Evolutionary conservation across 345 rosid genomes (phyloP).

Genomic region (Murraya paniculata): DNA sequence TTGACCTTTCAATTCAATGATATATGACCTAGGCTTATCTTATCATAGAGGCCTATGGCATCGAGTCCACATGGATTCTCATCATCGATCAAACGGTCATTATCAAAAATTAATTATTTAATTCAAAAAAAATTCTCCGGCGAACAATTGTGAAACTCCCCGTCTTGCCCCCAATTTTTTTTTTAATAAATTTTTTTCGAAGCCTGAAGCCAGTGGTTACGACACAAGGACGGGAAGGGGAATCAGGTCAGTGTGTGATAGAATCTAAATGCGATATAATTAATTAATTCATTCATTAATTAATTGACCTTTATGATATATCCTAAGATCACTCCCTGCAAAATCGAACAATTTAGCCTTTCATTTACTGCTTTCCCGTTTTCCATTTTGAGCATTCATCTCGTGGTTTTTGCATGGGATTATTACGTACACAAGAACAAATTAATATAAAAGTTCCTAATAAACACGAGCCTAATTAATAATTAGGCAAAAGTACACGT

Average conservation of each 20-base stretch:
- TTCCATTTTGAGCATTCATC: slow-evolving; percentile 3
- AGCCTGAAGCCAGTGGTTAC: slow-evolving; percentile 3
- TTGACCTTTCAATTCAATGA: too few species aligned
- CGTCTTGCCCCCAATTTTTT: neutral
- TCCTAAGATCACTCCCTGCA: neutral
- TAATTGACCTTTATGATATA: neutral
- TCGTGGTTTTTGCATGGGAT: neutral
- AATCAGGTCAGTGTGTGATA: neutral
- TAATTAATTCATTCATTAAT: neutral
- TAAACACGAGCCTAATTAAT: neutral
- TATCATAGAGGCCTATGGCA: neutral
- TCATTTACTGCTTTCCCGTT: neutral
- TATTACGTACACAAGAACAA: neutral
- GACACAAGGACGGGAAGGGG: neutral
- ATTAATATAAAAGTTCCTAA: neutral
- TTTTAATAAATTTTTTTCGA: neutral
- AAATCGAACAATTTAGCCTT: neutral
- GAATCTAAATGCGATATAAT: neutral
- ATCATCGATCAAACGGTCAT: neutral
- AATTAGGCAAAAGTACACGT: neutral
- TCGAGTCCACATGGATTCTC: neutral
- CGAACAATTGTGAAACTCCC: neutral
- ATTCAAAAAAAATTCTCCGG: neutral
- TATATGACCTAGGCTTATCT: too few species aligned
- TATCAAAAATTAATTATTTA: neutral